These are phyloP conservation scores for Cyberlindnera maritima DNA, from an alignment of 805 yeast genomes.

Conservation along the genomic window DNA sequence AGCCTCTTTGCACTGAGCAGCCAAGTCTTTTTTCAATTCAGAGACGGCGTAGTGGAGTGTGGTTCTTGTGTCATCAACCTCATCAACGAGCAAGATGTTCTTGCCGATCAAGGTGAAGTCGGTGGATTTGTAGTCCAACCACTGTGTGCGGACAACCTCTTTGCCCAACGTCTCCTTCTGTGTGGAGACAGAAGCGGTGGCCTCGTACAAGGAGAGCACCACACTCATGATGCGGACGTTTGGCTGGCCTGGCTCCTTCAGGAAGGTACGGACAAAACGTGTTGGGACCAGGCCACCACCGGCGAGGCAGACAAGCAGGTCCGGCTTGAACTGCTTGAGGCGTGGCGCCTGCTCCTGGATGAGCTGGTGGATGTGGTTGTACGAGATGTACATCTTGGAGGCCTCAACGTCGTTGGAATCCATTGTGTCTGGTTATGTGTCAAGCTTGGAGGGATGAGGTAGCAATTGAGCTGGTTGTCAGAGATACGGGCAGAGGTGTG, in stretches of 20 bases:
- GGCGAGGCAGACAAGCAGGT: slow-evolving; percentile 91
- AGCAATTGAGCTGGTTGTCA: background rate
- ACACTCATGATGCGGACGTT: slow-evolving; percentile 94
- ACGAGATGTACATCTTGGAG: slow-evolving; percentile 67
- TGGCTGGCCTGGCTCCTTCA: slow-evolving; percentile 83
- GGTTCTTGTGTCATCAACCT: slow-evolving; percentile 84
- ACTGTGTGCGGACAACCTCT: slow-evolving; percentile 72
- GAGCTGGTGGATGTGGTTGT: slow-evolving; percentile 76
- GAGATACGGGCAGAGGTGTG: background rate
- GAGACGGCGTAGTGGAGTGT: slow-evolving; percentile 76
- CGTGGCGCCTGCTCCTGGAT: slow-evolving; percentile 62
- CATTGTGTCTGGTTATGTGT: slow-evolving; percentile 14
- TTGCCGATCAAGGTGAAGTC: slow-evolving; percentile 60
- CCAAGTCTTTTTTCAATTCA: slow-evolving; percentile 72
- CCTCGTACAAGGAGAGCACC: slow-evolving; percentile 89
- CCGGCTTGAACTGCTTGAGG: slow-evolving; percentile 74
- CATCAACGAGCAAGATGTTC: slow-evolving; percentile 72
- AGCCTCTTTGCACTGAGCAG: slow-evolving; percentile 50
- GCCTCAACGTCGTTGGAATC: slow-evolving; percentile 24
- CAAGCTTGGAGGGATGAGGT: background rate
- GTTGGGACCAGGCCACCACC: slow-evolving; percentile 99
- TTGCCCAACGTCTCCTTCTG: slow-evolving; percentile 59
- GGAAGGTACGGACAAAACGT: slow-evolving; percentile 87
- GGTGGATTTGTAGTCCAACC: slow-evolving; percentile 75
- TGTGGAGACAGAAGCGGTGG: slow-evolving; percentile 58